A percentile compares a stretch with the other conserved stretches of the same genome.
These are phyloP conservation scores for Microdochium paspali DNA, from an alignment of 2,329 filamentous ascomycete species.

Conservation along the genomic window DNA sequence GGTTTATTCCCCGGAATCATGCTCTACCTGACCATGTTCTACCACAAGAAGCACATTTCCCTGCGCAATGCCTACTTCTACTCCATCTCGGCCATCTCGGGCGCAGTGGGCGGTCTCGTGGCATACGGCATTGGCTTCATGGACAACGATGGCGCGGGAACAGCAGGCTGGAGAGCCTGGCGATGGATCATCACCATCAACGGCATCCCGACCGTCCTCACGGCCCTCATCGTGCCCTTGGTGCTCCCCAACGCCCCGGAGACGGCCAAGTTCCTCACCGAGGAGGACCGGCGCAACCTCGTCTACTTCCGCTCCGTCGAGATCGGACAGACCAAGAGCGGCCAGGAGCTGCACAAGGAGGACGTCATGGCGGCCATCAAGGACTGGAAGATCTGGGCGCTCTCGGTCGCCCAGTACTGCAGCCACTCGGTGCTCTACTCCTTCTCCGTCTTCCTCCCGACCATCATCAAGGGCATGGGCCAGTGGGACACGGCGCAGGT, in stretches of 20 bases:
- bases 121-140: conserved; percentile 57
- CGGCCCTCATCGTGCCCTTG: conserved; percentile 64
- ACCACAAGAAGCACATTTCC: conserved; percentile 45
- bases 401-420: conserved; percentile 76
- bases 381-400: conserved; percentile 66
- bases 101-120: conserved; percentile 54
- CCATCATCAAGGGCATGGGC: conserved; percentile 69
- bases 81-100: conserved; percentile 48
- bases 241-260: conserved; percentile 69
- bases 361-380: conserved; percentile 50
- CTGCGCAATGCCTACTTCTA: conserved; percentile 56
- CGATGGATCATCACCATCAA: conserved; percentile 64
- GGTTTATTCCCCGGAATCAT: conserved; percentile 13
- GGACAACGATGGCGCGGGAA: conserved; percentile 30
- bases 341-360: conserved; percentile 20
- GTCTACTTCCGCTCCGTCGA: conserved; percentile 58
- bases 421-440: conserved; percentile 83
- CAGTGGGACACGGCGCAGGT: conserved; percentile 56
- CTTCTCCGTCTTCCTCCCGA: conserved; percentile 79
- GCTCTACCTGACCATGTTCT: conserved; percentile 13
- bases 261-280: conserved; percentile 52
- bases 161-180: conserved; percentile 50
- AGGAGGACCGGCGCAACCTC: conserved; percentile 50
- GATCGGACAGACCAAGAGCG: conserved; percentile 43
- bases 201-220: conserved; percentile 73